Percentiles rank a stretch among this genome's conserved stretches.
Evolutionary conservation across 768 basidiomycete species (phyloP).

Genomic region (Mrakia hoshinonis): DNA sequence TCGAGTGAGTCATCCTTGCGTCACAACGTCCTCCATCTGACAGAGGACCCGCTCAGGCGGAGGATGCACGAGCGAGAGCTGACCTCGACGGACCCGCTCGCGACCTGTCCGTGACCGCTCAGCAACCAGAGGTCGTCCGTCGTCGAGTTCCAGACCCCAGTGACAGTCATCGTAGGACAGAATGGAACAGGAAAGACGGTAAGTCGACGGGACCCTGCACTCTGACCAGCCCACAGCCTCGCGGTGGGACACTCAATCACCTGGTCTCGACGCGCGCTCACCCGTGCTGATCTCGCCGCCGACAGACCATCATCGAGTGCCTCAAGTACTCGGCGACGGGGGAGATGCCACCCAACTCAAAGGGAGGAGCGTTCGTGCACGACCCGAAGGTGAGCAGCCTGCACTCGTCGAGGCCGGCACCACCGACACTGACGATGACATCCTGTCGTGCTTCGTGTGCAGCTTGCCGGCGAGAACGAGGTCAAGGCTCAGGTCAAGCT

Average conservation of each 20-base stretch:
- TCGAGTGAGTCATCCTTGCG: slow-evolving; percentile 47
- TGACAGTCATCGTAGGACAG: slow-evolving; percentile 96
- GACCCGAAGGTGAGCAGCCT: slow-evolving; percentile 61
- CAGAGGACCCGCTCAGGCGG: neutral
- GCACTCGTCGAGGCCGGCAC: too few species aligned
- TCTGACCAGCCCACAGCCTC: neutral
- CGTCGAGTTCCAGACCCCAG: slow-evolving; percentile 93
- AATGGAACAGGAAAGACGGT: slow-evolving; percentile 96
- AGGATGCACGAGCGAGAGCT: neutral
- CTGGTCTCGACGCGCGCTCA: neutral
- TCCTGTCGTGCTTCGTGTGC: neutral
- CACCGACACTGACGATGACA: too few species aligned
- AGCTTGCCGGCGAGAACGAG: slow-evolving; percentile 96
- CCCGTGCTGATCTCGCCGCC: neutral
- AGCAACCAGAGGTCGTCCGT: slow-evolving; percentile 89
- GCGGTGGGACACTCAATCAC: neutral
- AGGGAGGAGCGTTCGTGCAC: slow-evolving; percentile 96
- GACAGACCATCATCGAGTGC: slow-evolving; percentile 89
- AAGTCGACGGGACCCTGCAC: slow-evolving; percentile 23
- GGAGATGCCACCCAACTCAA: slow-evolving; percentile 92
- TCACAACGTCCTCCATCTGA: neutral
- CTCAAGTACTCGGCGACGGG: slow-evolving; percentile 98
- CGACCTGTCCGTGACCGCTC: slow-evolving; percentile 65
- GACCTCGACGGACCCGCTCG: neutral
- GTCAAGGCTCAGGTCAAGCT: slow-evolving; percentile 97